phyloP scores from a whole-genome alignment of 2,329 filamentous ascomycete species.

The Torrubiellomyces zombiae region DNA sequence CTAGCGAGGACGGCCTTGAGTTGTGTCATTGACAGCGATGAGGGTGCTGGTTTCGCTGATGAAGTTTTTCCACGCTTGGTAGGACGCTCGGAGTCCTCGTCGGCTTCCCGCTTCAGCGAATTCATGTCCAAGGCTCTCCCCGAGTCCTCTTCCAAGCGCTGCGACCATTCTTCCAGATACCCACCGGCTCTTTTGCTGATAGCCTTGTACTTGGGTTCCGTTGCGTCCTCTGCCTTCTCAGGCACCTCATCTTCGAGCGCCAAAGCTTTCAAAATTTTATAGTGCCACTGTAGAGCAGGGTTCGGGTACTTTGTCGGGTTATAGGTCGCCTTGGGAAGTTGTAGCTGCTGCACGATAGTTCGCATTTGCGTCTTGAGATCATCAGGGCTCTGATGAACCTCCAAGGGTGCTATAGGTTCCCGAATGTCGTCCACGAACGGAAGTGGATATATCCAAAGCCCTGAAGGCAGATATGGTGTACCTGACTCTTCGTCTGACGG shows the following conservation, averaged over 20 bases:
- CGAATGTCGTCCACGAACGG: conserved; percentile 84
- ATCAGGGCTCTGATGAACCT: conserved; percentile 42
- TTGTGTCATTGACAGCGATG: conserved; percentile 25
- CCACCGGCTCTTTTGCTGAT: conserved; percentile 78
- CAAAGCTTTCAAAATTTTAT: conserved; percentile 78
- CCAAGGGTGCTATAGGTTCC: conserved; percentile 45
- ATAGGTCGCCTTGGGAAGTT: conserved; percentile 73
- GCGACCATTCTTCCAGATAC: conserved; percentile 63
- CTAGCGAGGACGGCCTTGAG: conserved; percentile 27
- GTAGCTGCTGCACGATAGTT: conserved; percentile 65
- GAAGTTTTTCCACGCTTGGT: conserved; percentile 27
- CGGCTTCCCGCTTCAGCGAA: conserved; percentile 34
- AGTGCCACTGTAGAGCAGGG: conserved; percentile 90
- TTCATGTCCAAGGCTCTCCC: conserved; percentile 18
- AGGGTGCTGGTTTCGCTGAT: conserved; percentile 16
- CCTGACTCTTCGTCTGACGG: conserved; percentile 45
- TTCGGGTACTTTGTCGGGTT: conserved; percentile 83
- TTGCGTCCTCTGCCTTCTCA: conserved; percentile 56
- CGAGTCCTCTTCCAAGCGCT: conserved; percentile 43
- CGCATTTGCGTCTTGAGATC: conserved; percentile 69
- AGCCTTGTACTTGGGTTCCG: conserved; percentile 66
- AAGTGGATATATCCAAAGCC: conserved; percentile 75
- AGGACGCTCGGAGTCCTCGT: conserved; percentile 24
- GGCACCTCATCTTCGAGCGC: conserved; percentile 86
- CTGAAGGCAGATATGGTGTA: conserved; percentile 59